Evolutionary conservation across 1,284 basidiomycete genomes (phyloP).

Genomic region (Neonothopanus nambi): DNA sequence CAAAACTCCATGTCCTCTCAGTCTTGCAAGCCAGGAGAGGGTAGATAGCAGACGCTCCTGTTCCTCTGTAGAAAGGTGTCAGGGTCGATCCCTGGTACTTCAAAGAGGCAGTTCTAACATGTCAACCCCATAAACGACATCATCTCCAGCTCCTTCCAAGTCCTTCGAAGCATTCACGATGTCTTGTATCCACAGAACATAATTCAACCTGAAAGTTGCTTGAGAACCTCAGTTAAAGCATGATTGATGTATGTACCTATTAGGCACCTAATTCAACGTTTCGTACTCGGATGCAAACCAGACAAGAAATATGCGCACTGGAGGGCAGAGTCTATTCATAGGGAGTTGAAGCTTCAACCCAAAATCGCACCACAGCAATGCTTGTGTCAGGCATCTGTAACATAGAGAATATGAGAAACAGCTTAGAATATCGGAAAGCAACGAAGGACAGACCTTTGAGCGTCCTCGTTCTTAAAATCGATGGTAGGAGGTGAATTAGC

Average conservation of each 20-base stretch:
- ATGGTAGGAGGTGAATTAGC: conserved; percentile 45
- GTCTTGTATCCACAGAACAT: conserved; percentile 70
- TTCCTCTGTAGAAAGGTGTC: conserved; percentile 61
- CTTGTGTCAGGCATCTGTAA: conserved; percentile 72
- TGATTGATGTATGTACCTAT: background rate
- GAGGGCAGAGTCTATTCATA: conserved; percentile 79
- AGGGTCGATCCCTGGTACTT: background rate
- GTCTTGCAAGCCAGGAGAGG: conserved; percentile 72
- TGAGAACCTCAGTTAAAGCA: too few relatives aligned
- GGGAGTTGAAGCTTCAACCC: conserved; percentile 62
- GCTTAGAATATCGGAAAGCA: too few relatives aligned
- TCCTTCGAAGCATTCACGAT: conserved; percentile 28
- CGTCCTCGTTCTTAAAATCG: conserved; percentile 69
- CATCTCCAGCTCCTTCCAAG: background rate
- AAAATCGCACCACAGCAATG: conserved; percentile 78
- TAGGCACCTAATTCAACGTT: conserved; percentile 7
- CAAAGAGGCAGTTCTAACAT: conserved; percentile 44
- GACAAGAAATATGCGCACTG: conserved; percentile 46
- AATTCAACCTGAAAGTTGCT: conserved; percentile 5
- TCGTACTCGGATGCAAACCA: background rate
- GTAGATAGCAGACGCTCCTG: conserved; percentile 90
- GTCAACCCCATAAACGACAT: conserved; percentile 46
- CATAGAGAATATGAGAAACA: too few relatives aligned
- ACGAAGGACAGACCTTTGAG: conserved; percentile 81
- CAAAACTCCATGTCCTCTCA: conserved; percentile 56